Evolutionary conservation across 2,329 filamentous ascomycete species (phyloP).

Genomic region (Trichoderma gracile): DNA sequence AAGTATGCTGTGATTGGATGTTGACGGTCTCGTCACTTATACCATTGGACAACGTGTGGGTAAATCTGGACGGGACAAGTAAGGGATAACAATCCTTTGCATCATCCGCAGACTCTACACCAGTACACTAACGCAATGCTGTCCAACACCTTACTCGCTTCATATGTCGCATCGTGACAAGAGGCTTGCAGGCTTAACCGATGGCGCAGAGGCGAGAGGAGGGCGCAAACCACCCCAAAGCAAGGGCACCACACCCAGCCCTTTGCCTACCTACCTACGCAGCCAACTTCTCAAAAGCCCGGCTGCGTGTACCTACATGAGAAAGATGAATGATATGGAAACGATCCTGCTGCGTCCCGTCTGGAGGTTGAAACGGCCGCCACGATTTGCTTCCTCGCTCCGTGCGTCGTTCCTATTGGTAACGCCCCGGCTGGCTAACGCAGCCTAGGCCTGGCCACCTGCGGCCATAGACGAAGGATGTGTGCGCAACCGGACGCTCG

Average conservation of each 20-base stretch:
- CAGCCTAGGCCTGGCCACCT: not conserved
- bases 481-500: slow-evolving; percentile 15
- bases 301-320: not conserved
- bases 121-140: no score
- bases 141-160: no score
- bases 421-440: slow-evolving; percentile 2
- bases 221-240: not conserved
- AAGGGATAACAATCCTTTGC: no score
- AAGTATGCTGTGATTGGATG: no score
- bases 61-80: no score
- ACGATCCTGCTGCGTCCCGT: not conserved
- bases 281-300: not conserved
- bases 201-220: not conserved
- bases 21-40: no score
- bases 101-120: no score
- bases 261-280: not conserved
- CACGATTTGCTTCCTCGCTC: not conserved
- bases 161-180: no score
- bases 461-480: not conserved
- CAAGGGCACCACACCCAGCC: not conserved
- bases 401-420: slow-evolving; percentile 7
- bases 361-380: not conserved
- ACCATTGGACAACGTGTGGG: no score
- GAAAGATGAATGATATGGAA: not conserved
- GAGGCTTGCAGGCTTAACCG: no score